Evolutionary conservation across 176 grass and related monocot genomes (phyloP).

Genomic region (Bonia amplexicaulis): DNA sequence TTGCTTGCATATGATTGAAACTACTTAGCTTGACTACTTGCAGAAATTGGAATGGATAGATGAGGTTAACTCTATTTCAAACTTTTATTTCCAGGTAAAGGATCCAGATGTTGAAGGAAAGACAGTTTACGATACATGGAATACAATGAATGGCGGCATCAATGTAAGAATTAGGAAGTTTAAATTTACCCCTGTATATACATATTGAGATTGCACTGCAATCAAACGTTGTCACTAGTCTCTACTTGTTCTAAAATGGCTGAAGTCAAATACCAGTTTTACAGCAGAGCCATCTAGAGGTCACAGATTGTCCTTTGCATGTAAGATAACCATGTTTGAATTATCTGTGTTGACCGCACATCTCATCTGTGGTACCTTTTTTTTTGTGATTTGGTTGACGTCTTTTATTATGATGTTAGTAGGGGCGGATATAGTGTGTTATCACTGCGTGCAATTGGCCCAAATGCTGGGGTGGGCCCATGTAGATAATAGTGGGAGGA

Average conservation of each 20-base stretch:
- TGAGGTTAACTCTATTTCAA: conserved; percentile 4
- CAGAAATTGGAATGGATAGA: not conserved
- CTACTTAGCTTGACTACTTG: not conserved
- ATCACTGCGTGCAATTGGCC: not conserved
- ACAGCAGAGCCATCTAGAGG: not conserved
- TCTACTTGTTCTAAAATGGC: not conserved
- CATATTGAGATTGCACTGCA: not conserved
- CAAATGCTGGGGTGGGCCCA: not conserved
- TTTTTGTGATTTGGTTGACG: not conserved
- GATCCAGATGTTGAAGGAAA: conserved; percentile 68
- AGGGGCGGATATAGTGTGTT: not conserved
- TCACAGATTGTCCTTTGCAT: not conserved
- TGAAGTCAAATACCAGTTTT: not conserved
- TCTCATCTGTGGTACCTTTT: not conserved
- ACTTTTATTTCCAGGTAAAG: conserved; percentile 55
- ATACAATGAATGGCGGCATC: conserved; percentile 42
- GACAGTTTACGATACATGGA: conserved; percentile 82
- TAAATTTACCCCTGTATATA: not conserved
- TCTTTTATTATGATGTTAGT: not conserved
- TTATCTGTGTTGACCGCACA: not conserved
- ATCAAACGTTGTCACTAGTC: not conserved
- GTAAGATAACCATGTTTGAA: not conserved
- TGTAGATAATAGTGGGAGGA: not conserved
- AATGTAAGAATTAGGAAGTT: conserved; percentile 53
- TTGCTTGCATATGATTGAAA: not conserved